Conservation (phyloP, 1,284 basidiomycete species). For the Ceratobasidium papillatum region DNA sequence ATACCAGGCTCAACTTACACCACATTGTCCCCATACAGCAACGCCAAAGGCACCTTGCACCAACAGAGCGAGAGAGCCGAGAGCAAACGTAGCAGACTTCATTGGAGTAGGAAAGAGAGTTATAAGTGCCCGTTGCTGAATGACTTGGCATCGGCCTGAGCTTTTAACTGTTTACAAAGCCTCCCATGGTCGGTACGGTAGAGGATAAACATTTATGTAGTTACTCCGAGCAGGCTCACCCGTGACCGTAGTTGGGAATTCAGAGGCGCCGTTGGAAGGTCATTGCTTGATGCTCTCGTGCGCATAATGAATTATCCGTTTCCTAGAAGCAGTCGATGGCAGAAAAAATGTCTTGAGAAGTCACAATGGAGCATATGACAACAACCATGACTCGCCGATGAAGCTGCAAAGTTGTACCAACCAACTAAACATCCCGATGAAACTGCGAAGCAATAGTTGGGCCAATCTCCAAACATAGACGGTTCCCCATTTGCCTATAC, state of each 20-base stretch:
- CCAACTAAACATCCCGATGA: slow-evolving; percentile 16
- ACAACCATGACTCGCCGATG: neutral
- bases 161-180: slow-evolving; percentile 11
- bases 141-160: neutral
- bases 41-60: slow-evolving; percentile 3
- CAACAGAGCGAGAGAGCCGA: slow-evolving; percentile 11
- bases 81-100: slow-evolving; percentile 20
- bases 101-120: slow-evolving; percentile 3
- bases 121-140: neutral
- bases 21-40: slow-evolving; percentile 29
- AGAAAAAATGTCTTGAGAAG: slow-evolving; percentile 2
- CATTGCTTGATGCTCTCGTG: neutral
- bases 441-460: slow-evolving; percentile 26
- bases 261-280: neutral
- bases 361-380: slow-evolving; percentile 27
- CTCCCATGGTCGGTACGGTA: neutral
- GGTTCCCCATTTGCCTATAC: neutral
- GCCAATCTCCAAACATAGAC: neutral
- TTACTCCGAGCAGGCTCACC: slow-evolving; percentile 24
- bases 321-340: slow-evolving; percentile 3
- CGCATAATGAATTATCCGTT: neutral
- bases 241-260: slow-evolving; percentile 14
- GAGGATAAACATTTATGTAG: neutral
- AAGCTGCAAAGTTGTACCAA: neutral
- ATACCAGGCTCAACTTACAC: neutral